Evolutionary conservation across 306 rosid genomes (phyloP), one percentile per base, ranked within the genome.

Genomic region (Castanea mollissima): DNA sequence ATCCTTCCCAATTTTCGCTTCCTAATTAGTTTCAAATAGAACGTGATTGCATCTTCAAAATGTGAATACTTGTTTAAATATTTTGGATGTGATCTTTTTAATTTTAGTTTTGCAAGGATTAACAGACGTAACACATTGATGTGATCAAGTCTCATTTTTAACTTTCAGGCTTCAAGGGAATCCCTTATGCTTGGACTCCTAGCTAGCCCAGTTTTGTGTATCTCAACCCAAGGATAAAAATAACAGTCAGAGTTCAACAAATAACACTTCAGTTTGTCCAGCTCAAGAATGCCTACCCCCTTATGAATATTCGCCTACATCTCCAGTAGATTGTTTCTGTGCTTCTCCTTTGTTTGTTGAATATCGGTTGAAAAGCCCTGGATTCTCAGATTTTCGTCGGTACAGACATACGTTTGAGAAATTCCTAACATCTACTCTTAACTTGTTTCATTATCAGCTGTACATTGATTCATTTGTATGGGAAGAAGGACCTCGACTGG

Each of bases 341-440:
- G 94, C 90, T 21, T 83, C 58, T 52, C 99, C 99, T 35, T 87
- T 94, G 29, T 69, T 75, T 23, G 74, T 92, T 73, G 83, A n/a
- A 44, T 92, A 92, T 78, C 97, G 95, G 73, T 67, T 94, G 77
- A 94, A 94, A 87, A 94, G 99, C 89, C 99, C 99, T 2, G 95
- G 91, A 67, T 92, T 94, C 86, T 76, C 81, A 16, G 88, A 88
- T 71, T 91, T 94, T 76, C 54, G 0, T 67, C 89, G 95, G 59
- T 94, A 73, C 80, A 58, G 46, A 80, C 11, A n/a, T 23, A 34
- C 3, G 2, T 94, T 90, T 81, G 70, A 84, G 76, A 0, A 23
- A 14, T 88, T 87, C 80, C 75, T 94, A 81, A 84, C 90, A 54
- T 0, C 49, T 63, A 90, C 87, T 80, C 88, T 92, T 58, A 0